A percentile compares a stretch with the other conserved stretches of the same genome.
Evolutionary conservation across 2,329 filamentous ascomycete genomes (phyloP).

Genomic region (Emmonsia crescens): DNA sequence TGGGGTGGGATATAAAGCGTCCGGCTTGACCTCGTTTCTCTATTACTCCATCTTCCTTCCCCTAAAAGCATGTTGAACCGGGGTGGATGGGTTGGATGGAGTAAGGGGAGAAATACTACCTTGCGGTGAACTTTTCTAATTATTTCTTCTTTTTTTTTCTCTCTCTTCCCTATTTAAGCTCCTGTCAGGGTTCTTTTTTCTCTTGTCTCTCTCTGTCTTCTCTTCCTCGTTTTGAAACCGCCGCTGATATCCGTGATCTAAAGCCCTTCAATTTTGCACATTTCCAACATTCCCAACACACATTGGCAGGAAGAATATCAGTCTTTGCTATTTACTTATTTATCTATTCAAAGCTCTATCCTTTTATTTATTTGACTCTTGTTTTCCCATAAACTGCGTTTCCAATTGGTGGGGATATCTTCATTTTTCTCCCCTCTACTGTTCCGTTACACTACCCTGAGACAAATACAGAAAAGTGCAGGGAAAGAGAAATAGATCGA

Average conservation of each 20-base stretch:
- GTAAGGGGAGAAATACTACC: not conserved
- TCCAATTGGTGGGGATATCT: not conserved
- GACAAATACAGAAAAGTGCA: not conserved
- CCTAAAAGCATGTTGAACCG: slow-evolving; percentile 40
- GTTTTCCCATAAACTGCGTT: not conserved
- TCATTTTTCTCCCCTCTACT: not conserved
- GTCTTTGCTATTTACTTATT: not conserved
- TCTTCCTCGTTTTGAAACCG: not conserved
- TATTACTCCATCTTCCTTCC: slow-evolving; percentile 19
- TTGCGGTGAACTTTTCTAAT: not conserved
- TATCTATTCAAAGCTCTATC: not conserved
- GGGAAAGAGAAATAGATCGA: not conserved
- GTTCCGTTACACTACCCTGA: not conserved
- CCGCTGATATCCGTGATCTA: not conserved
- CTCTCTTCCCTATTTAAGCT: not conserved
- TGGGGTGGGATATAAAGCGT: slow-evolving; percentile 15
- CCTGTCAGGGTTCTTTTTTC: not conserved
- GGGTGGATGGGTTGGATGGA: slow-evolving; percentile 6
- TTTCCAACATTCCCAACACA: not conserved
- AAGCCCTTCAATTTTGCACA: not conserved
- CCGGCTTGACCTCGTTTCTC: slow-evolving; percentile 2
- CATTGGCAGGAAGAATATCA: not conserved
- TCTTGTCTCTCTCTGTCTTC: not conserved
- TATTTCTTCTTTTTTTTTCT: not conserved
- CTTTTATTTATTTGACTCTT: not conserved